These are phyloP conservation scores for Crucibulum laeve DNA, from an alignment of 768 basidiomycete species.

Conservation along the genomic window DNA sequence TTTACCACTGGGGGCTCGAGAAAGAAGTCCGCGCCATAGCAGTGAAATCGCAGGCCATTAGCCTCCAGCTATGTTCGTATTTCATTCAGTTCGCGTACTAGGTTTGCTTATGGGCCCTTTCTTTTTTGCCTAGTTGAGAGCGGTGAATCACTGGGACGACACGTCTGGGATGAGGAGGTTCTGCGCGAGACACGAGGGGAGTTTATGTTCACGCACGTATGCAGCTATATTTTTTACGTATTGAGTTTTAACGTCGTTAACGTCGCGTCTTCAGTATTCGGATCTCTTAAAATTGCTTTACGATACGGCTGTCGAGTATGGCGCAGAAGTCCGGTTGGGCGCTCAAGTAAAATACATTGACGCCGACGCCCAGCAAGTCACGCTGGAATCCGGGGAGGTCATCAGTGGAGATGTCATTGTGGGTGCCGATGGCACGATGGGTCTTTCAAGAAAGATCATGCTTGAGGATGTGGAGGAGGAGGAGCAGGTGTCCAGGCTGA, in stretches of 20 bases:
- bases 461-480: constrained; percentile 27
- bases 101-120: not conserved
- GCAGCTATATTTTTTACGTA: constrained; percentile 8
- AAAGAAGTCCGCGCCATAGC: constrained; percentile 16
- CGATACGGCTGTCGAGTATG: constrained; percentile 36
- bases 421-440: constrained; percentile 50
- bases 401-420: constrained; percentile 47
- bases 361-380: constrained; percentile 22
- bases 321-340: constrained; percentile 36
- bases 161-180: constrained; percentile 50
- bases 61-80: constrained; percentile 11
- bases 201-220: constrained; percentile 30
- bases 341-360: constrained; percentile 24
- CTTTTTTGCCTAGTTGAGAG: constrained; percentile 34
- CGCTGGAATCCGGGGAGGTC: constrained; percentile 32
- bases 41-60: constrained; percentile 18
- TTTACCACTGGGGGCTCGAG: constrained; percentile 51
- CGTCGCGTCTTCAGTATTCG: constrained; percentile 32
- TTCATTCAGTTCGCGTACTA: not conserved
- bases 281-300: constrained; percentile 49
- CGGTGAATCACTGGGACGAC: constrained; percentile 43
- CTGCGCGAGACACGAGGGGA: constrained; percentile 39
- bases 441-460: constrained; percentile 26
- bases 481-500: constrained; percentile 12
- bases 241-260: too few species aligned